Evolutionary conservation across 2,329 filamentous ascomycete genomes (phyloP), one percentile per base, ranked within the genome.

Genomic region (Aspergillus pseudotamarii): DNA sequence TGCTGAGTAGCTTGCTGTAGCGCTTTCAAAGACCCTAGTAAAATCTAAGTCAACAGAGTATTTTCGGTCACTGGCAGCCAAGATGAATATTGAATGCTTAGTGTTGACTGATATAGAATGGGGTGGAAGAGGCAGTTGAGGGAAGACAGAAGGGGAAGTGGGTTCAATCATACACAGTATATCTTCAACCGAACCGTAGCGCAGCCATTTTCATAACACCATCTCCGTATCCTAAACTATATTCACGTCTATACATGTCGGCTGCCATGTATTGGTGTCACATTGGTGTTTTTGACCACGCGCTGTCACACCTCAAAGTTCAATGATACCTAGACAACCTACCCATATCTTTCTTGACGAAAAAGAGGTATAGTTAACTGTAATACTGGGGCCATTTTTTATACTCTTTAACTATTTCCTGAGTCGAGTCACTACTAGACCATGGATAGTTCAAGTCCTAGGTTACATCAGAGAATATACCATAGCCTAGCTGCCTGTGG

Each of bases 31-130:
- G 61, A 71, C 70, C 48, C 51, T 26, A 0, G 53, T 28, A 57
- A 73, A 70, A 51, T 68, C 69, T 59, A 68, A 19, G 14, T 68
- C 56, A 51, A 69, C 50, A 6, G 62, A 63, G 54, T 68, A 71
- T 41, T 36, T 45, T 5, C 64, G 54, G 38, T 60, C 32, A 55
- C 36, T 58, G 32, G 60, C 60, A 64, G 60, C 53, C 34, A 61
- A 64, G 21, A 8, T 54, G 19, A 4, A 14, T 23, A 36, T 34
- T 2, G 38, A 9, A 41, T 41, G 6, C 38, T 36, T n/a, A 4
- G 8, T 41, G 38, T 41, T 41, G 6, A 10, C 19, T 41, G 38
- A 41, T n/a, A 41, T n/a, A n/a, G 14, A 36, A 36, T 6, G 14
- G 16, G 16, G 34, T 12, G 6, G 34, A 36, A 12, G 10, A 16